Base-by-base conservation (phyloP, 2,329 filamentous ascomycete species). In the Microcera coccophila region DNA sequence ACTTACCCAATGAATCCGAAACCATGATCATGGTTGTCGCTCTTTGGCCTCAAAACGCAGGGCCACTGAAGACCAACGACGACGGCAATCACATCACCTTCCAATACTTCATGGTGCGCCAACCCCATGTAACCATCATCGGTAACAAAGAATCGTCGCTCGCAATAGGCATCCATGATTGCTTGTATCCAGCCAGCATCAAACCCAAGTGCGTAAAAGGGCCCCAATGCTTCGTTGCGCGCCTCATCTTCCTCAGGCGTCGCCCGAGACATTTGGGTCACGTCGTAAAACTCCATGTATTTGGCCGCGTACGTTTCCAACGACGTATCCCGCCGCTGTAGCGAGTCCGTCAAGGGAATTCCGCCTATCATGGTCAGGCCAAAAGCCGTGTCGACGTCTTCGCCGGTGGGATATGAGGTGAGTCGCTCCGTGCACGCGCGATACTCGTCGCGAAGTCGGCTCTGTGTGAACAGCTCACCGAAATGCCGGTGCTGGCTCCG, bases 1-100 rank as follows among this genome's bases (percentile, higher is more conserved):
- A 48, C 51, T 53, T 26, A 53, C 50, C 50, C 50, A 36, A 54
- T 20, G 58, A 64, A 54, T 11, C 39, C 34, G 12, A 37, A 50
- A 0, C 46, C 49, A 1, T 39, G 36, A 3, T 45, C 31, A 8
- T 18, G 9, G 20, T 10, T 38, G 8, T 40, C 28, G 11, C 50
- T 38, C 24, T 29, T 44, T 0, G 47, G 44, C 9, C 50, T 41
- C 14, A 54, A 22, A n/a, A 54, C 33, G 8, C 39, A 45, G 11
- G 51, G 51, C 36, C 41, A 39, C 11, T 12, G 4, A 1, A 54
- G 28, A 9, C 50, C 50, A 20, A 53, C 41, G n/a, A 51, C 24
- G 4, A 39, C 38, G 16, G 21, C 45, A 36, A 54, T 38, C 2
- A 47, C 3, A 20, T 54, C 50, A 1, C 45, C 41, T 3, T 43